A percentile compares a stretch with the other conserved stretches of the same genome.
phyloP scores from a whole-genome alignment of 805 yeast species.

The Candida quercuum region DNA sequence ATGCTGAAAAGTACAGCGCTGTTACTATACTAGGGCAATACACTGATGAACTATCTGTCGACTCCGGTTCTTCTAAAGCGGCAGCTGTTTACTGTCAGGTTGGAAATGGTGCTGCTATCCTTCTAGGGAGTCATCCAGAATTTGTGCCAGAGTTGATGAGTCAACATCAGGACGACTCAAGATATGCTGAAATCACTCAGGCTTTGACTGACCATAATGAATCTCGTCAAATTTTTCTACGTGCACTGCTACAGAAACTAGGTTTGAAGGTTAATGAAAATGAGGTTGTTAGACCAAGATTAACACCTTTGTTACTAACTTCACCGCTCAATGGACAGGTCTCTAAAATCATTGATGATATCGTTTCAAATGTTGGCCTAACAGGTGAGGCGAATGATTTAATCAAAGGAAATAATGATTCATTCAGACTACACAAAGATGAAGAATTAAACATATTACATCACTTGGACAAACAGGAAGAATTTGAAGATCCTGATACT shows the following conservation, averaged over 20 bases:
- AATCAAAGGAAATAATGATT: conserved; percentile 50
- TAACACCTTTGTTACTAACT: conserved; percentile 61
- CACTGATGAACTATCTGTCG: conserved; percentile 48
- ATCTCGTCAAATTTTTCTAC: conserved; percentile 51
- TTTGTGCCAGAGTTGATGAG: conserved; percentile 53
- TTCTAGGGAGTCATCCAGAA: conserved; percentile 91
- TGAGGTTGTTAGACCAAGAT: conserved; percentile 47
- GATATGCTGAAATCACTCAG: conserved; percentile 31
- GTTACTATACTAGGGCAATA: conserved; percentile 76
- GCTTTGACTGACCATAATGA: conserved; percentile 38
- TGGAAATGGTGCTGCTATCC: conserved; percentile 71
- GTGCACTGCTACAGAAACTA: conserved; percentile 47
- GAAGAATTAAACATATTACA: conserved; percentile 20
- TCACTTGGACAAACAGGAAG: conserved; percentile 25
- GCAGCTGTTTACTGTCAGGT: conserved; percentile 66
- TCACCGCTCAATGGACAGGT: conserved; percentile 32
- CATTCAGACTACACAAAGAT: conserved; percentile 43
- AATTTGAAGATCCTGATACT: conserved; percentile 49
- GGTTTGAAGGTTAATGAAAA: conserved; percentile 66
- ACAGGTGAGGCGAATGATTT: conserved; percentile 30
- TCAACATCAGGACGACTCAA: conserved; percentile 24
- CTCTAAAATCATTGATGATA: conserved; percentile 24
- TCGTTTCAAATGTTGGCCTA: conserved; percentile 32
- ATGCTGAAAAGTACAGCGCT: conserved; percentile 53
- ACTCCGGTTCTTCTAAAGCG: conserved; percentile 38